phyloP scores from a whole-genome alignment of 495 filamentous ascomycete species.

The Aspergillus baeticus region DNA sequence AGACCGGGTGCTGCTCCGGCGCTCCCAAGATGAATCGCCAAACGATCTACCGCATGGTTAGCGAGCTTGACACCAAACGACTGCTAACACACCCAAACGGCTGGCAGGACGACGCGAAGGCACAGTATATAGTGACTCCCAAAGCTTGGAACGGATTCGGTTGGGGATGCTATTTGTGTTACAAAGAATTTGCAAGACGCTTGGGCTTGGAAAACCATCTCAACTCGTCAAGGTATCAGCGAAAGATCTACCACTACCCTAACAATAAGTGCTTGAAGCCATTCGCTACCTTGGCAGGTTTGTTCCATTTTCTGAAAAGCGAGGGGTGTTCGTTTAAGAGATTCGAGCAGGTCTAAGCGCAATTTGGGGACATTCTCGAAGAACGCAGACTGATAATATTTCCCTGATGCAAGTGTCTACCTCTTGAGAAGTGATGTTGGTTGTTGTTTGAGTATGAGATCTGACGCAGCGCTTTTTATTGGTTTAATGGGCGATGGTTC shows the following conservation, averaged over 20 bases:
- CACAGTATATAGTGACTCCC: conserved; percentile 20
- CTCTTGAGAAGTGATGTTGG: too few species aligned
- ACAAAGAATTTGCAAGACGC: conserved; percentile 28
- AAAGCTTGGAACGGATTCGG: conserved; percentile 35
- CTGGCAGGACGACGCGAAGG: conserved; percentile 25
- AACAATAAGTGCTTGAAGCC: conserved; percentile 42
- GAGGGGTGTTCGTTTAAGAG: conserved; percentile 48
- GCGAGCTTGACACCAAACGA: conserved; percentile 32
- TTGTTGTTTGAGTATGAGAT: too few species aligned
- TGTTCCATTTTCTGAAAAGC: conserved; percentile 58
- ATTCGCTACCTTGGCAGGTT: conserved; percentile 45
- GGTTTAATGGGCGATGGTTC: too few species aligned
- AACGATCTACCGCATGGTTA: conserved; percentile 30
- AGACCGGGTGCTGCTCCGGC: conserved; percentile 37
- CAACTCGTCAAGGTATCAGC: conserved; percentile 39
- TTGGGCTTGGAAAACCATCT: conserved; percentile 32
- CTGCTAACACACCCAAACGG: conserved; percentile 41
- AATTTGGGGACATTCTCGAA: too few species aligned
- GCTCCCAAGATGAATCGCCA: conserved; percentile 38
- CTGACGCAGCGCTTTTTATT: too few species aligned
- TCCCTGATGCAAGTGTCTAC: not conserved
- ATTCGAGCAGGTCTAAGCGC: conserved; percentile 39
- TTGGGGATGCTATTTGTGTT: conserved; percentile 50
- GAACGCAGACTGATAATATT: too few species aligned
- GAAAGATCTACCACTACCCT: conserved; percentile 54